Percentiles rank a stretch among this genome's conserved stretches.
These are phyloP conservation scores for Perilla frutescens DNA, from an alignment of 257 asterid species.

Conservation along the genomic window DNA sequence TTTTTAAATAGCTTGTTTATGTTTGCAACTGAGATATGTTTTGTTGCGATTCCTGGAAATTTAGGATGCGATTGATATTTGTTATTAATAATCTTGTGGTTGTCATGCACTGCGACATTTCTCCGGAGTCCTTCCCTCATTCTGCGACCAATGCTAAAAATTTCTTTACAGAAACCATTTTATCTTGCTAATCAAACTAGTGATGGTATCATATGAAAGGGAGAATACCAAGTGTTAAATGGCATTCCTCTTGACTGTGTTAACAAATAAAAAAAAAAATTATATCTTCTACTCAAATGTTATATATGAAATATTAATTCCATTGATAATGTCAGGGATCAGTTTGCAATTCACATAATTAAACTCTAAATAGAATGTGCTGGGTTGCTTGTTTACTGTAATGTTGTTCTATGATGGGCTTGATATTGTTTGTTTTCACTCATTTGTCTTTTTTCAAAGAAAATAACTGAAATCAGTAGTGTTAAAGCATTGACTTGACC, in stretches of 20 bases:
- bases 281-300: background rate
- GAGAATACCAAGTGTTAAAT: background rate
- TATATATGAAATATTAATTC: background rate
- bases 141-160: background rate
- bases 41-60: slow-evolving; percentile 1
- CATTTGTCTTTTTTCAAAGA: background rate
- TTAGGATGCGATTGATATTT: slow-evolving; percentile 1
- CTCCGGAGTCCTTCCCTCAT: background rate
- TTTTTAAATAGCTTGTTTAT: slow-evolving; percentile 15
- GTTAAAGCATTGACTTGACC: background rate
- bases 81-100: slow-evolving; percentile 13
- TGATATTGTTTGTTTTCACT: background rate
- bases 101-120: slow-evolving; percentile 9
- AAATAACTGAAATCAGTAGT: too few species aligned
- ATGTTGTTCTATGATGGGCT: background rate
- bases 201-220: slow-evolving; percentile 5
- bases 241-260: slow-evolving; percentile 15
- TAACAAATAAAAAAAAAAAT: background rate
- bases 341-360: slow-evolving; percentile 20
- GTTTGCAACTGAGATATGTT: background rate
- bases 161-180: background rate
- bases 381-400: slow-evolving; percentile 21
- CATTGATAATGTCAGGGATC: slow-evolving; percentile 2
- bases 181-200: slow-evolving; percentile 22
- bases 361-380: background rate